Evolutionary conservation across 1,284 basidiomycete genomes (phyloP), one percentile per base, ranked within the genome.

Genomic region (Tylopilus sp.): DNA sequence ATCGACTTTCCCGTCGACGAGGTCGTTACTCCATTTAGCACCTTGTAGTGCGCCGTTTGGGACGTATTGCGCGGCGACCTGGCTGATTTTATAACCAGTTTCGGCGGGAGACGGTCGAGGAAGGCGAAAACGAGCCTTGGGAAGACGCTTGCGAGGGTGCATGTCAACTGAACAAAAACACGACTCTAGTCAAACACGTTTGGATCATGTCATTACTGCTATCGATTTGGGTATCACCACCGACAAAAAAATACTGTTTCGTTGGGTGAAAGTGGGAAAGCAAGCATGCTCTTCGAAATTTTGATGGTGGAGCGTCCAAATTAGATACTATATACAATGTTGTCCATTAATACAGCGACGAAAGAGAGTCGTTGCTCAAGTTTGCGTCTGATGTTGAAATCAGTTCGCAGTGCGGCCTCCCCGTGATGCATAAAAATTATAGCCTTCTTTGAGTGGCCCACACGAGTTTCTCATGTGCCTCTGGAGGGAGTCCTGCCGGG

Each of bases 11-110:
- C 59, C 0, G 44, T 48, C 2, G 48, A 56, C 10, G 65, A 64
- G 18, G 54, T 55, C 2, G 41, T 19, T 3, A 49, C 33, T 1
- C 31, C 72, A 77, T 6, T 52, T 72, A 0, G 76, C 76, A 6
- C 78, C 79, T 3, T 78, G 78, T 0, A 79, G 78, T 7, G 74
- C 74, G 8, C 74, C 76, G 0, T 92, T 88, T 62, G 79, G 82
- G 18, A 78, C 97, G 15, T 90, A 98, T 67, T 93, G 83, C 51
- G 77, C 96, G 53, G 95, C 96, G 0, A 97, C 60, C 88, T 97
- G 10, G 86, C 90, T 10, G 98, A 98, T 69, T 86, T 97, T 67
- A 97, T 99, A 81, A 88, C 85, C 6, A 95, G 89, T 69, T 74
- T 97, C 37, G 69, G 2, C 46, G 69, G 1, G 58, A 65, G 9